Percentiles rank a stretch among this genome's conserved stretches.
phyloP scores from a whole-genome alignment of 352 stramenopile genomes.

The Globisporangium splendens region DNA sequence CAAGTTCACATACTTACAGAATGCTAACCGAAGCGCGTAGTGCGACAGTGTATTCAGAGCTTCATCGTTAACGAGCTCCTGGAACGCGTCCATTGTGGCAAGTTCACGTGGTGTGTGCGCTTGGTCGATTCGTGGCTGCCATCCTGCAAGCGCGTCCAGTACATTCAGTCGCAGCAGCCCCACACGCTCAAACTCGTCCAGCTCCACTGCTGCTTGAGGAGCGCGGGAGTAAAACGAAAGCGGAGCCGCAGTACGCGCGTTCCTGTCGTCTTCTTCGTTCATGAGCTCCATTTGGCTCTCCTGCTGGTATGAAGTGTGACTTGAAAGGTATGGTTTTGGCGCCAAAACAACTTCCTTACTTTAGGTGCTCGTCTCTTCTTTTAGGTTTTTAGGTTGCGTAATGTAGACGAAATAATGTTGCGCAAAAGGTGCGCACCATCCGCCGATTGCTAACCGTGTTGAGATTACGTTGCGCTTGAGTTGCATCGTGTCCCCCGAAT shows the following conservation, averaged over 20 bases:
- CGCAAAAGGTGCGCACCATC: slow-evolving; percentile 1
- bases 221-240: slow-evolving; percentile 80
- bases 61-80: slow-evolving; percentile 14
- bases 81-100: slow-evolving; percentile 14
- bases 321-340: neutral
- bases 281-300: neutral
- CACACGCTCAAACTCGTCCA: slow-evolving; percentile 94
- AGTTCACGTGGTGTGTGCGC: neutral
- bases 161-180: slow-evolving; percentile 65
- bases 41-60: slow-evolving; percentile 36
- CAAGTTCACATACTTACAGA: slow-evolving; percentile 38
- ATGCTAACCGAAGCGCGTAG: slow-evolving; percentile 46
- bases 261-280: neutral
- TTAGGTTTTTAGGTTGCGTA: neutral
- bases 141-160: slow-evolving; percentile 24
- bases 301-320: too few species aligned
- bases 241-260: neutral
- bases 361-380: neutral
- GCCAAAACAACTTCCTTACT: neutral
- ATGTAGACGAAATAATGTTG: slow-evolving; percentile 3
- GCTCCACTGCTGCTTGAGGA: slow-evolving; percentile 81
- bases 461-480: neutral
- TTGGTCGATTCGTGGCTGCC: neutral
- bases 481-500: neutral
- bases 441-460: neutral